Evolutionary conservation across 441 rosid genomes (phyloP).

Genomic region (Sinapis alba): DNA sequence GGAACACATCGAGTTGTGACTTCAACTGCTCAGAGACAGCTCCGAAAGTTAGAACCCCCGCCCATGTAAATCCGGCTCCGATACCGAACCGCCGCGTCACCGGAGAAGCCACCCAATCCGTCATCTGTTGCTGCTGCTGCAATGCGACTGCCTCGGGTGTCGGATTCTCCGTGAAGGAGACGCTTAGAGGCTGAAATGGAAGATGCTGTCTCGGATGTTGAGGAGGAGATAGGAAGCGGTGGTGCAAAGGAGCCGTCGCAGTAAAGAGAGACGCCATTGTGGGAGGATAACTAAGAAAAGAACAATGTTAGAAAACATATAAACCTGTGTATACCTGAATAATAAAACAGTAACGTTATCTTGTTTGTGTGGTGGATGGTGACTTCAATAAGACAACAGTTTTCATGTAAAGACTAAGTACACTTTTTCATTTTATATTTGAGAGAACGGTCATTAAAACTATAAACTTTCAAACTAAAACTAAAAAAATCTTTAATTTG

Average conservation of each 20-base stretch:
- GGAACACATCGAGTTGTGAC: slow-evolving; percentile 65
- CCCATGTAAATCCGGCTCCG: slow-evolving; percentile 84
- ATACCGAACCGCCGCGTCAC: slow-evolving; percentile 83
- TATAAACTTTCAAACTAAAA: too few species aligned
- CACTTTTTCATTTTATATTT: too few species aligned
- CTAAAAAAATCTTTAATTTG: too few species aligned
- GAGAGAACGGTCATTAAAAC: too few species aligned
- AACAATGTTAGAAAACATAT: not conserved
- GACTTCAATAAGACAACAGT: not conserved
- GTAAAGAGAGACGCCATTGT: slow-evolving; percentile 42
- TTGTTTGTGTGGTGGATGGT: slow-evolving; percentile 26
- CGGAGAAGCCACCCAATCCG: slow-evolving; percentile 79
- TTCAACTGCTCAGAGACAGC: slow-evolving; percentile 76
- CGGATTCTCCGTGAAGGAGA: slow-evolving; percentile 1
- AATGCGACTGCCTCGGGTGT: slow-evolving; percentile 9
- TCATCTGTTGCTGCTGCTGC: slow-evolving; percentile 25
- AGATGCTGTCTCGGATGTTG: slow-evolving; percentile 31
- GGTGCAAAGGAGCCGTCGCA: slow-evolving; percentile 53
- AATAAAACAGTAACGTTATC: slow-evolving; percentile 26
- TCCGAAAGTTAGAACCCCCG: slow-evolving; percentile 65
- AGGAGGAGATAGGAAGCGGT: slow-evolving; percentile 40
- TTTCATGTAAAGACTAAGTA: not conserved
- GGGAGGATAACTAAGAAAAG: not conserved
- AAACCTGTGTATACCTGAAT: not conserved
- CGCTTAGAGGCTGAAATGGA: slow-evolving; percentile 12